Evolutionary conservation across 306 rosid genomes (phyloP).

Genomic region (Crotalaria pallida): DNA sequence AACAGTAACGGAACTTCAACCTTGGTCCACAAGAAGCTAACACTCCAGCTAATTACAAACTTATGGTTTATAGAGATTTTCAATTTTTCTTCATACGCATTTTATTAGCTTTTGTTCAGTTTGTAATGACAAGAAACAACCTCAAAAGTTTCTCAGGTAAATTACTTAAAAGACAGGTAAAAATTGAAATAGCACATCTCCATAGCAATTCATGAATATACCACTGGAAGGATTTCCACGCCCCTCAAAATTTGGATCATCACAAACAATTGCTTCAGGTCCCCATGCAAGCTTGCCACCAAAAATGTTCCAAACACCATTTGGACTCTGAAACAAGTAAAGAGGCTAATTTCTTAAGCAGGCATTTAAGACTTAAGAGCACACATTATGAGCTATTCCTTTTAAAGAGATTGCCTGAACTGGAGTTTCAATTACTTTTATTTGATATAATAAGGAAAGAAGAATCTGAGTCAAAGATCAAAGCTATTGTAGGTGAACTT

Average conservation of each 20-base stretch:
- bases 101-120: slow-evolving; percentile 4
- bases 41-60: slow-evolving; percentile 2
- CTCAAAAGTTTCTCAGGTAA: background rate
- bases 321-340: slow-evolving; percentile 60
- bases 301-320: slow-evolving; percentile 77
- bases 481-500: background rate
- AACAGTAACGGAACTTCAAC: background rate
- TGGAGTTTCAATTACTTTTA: background rate
- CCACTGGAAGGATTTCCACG: slow-evolving; percentile 74
- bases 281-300: slow-evolving; percentile 84
- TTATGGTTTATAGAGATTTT: slow-evolving; percentile 1
- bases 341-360: slow-evolving; percentile 3
- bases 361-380: background rate
- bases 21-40: slow-evolving; percentile 3
- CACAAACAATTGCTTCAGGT: slow-evolving; percentile 79
- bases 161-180: background rate
- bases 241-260: slow-evolving; percentile 75
- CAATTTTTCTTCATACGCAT: background rate
- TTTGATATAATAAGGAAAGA: background rate
- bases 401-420: slow-evolving; percentile 6
- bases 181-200: background rate
- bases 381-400: background rate
- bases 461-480: background rate
- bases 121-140: slow-evolving; percentile 9
- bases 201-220: slow-evolving; percentile 21